Conservation (phyloP, 2,329 filamentous ascomycete species). For the Akanthomyces muscarius region DNA sequence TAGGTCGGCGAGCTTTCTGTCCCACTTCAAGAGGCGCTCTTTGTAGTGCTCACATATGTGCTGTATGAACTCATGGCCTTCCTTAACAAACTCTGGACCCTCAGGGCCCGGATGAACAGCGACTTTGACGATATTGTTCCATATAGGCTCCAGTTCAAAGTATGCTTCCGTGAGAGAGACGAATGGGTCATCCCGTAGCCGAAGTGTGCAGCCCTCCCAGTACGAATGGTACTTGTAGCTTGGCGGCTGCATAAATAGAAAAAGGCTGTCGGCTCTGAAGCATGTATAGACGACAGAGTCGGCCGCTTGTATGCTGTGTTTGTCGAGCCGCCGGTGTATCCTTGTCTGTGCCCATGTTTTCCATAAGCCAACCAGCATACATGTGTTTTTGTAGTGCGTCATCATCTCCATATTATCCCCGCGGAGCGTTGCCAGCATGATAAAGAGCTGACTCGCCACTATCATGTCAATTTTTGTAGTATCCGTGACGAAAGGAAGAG, state of each 20-base stretch:
- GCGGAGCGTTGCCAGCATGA: not conserved
- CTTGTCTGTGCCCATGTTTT: not conserved
- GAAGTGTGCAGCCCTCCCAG: not conserved
- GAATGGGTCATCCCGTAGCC: not conserved
- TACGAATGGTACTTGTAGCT: not conserved
- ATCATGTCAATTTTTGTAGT: not conserved
- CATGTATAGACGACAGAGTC: not conserved
- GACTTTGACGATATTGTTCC: not conserved
- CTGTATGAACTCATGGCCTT: not conserved
- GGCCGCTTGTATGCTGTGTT: not conserved
- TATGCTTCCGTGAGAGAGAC: not conserved
- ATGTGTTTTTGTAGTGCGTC: not conserved
- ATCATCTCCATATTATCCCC: not conserved
- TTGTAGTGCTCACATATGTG: not conserved
- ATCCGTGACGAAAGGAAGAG: not conserved
- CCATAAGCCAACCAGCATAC: not conserved
- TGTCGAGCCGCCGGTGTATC: not conserved
- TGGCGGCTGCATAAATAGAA: not conserved
- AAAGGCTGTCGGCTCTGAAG: not conserved
- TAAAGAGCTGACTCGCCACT: not conserved
- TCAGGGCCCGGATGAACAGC: not conserved
- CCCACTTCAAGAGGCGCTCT: not conserved
- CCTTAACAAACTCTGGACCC: not conserved
- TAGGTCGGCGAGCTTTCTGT: not conserved
- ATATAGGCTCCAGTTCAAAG: conserved; percentile 1